A percentile compares a stretch with the other conserved stretches of the same genome.
phyloP scores from a whole-genome alignment of 192 early-diverging fungal genomes.

The Rhizoclosmatium sp. region DNA sequence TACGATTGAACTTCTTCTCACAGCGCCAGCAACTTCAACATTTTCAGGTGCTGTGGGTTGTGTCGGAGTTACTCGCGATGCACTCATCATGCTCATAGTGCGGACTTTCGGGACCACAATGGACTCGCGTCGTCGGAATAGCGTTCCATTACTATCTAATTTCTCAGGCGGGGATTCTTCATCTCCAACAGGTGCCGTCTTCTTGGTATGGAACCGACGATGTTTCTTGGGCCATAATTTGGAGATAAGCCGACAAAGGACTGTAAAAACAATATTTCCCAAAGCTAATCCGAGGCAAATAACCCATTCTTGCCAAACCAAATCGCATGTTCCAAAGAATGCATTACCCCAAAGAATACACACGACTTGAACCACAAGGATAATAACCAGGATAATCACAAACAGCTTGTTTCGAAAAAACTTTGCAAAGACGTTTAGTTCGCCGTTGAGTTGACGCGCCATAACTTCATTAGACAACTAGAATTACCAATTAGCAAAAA shows the following conservation, averaged over 20 bases:
- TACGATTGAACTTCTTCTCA: too few relatives aligned
- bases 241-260: constrained; percentile 44
- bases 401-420: constrained; percentile 61
- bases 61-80: not conserved
- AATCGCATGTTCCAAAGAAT: constrained; percentile 46
- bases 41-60: not conserved
- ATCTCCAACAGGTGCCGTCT: not conserved
- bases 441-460: constrained; percentile 61
- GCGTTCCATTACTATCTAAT: not conserved
- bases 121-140: too few relatives aligned
- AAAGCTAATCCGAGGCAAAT: constrained; percentile 49
- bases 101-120: not conserved
- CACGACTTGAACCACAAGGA: constrained; percentile 56
- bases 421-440: constrained; percentile 60
- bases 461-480: constrained; percentile 53
- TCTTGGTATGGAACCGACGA: not conserved
- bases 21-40: too few relatives aligned
- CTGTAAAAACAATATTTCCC: constrained; percentile 53
- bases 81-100: not conserved
- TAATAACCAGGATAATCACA: constrained; percentile 53
- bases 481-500: not conserved
- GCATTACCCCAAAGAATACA: constrained; percentile 45
- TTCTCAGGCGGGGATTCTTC: not conserved
- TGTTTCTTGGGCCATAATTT: constrained; percentile 39
- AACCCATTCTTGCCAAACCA: constrained; percentile 54